Evolutionary conservation across 2,329 filamentous ascomycete genomes (phyloP), one percentile per base, ranked within the genome.

Genomic region (Fusarium sambucinum): DNA sequence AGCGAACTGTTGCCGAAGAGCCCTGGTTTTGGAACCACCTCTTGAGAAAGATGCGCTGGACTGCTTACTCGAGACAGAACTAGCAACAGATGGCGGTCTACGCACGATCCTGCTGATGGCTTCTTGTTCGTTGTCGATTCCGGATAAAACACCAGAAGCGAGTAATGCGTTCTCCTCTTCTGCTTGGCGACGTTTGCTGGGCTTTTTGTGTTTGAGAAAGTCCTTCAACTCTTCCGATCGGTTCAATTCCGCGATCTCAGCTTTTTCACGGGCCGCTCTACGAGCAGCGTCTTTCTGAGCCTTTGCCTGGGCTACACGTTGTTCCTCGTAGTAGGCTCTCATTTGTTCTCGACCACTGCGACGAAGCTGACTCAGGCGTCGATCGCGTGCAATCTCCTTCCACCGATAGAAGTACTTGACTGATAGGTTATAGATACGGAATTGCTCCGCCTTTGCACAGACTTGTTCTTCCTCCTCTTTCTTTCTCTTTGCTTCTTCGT

Each of bases 321-420:
- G 80, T 5, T 78, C 77, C 27, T 79, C 77, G 30, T 81, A 81
- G 71, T 84, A 87, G 4, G 78, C 76, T 29, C 81, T 81, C 66
- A 85, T 80, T 63, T 85, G 81, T 40, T 87, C 84, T 51, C 84
- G 82, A 21, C 84, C 85, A 40, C 82, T 80, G 32, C 80, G 80
- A 10, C 86, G 84, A 23, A 87, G 81, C n/a, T 80, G 80, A 57
- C 82, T 80, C 17, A 85, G 80, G 5, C 83, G 81, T 19, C 80
- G 81, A 45, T 82, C 80, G 14, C 85, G 80, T 11, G 83, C 84
- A 38, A 77, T 81, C 16, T 83, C 74, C 48, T 82, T 84, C 87
- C 87, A 89, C 19, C 79, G 79, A 68, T 88, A 87, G 62, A 88
- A 87, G 73, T 81, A 89, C 47, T 83, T 87, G 60, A 87, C 77